Base-by-base conservation (phyloP, 768 basidiomycete genomes). In the Wakefieldia striispora region DNA sequence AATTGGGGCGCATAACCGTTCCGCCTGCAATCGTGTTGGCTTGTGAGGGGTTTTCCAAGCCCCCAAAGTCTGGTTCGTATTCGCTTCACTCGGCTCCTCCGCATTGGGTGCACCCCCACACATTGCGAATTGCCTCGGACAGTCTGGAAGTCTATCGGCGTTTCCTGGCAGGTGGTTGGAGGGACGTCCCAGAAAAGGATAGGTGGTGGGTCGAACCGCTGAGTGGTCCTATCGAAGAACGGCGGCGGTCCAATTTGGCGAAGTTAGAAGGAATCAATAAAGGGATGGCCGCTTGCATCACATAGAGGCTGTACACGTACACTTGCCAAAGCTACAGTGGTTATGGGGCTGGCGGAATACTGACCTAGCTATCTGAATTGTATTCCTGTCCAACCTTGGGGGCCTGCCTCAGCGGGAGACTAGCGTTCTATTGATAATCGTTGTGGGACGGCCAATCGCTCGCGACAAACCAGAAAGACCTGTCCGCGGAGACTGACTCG, bases 121-220 rank as follows among this genome's bases (percentile, higher is more conserved):
- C 27, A 11, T 23, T 57, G 33, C 56, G 56, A 29, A 37, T 13
- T 26, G 11, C 47, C 0, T 47, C 55, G 3, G 40, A 48, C 20
- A 57, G 56, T 45, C 36, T 58, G 16, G 71, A 67, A 53, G 65
- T 58, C 49, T 66, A 81, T 57, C 72, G 61, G 40, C 65, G 64
- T 24, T 75, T 86, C 40, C 63, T 81, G 48, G 71, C 70, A 21
- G 79, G 80, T n/a, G 83, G 80, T 16, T 88, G 86, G 86, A 72
- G 71, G 45, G 73, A 78, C 14, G 74, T 81, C 12, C 76, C 78
- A 0, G 76, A 76, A 58, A 70, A 55, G 23, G 77, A 81, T 64
- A 68, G 82, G 43, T 88, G 82, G 82, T 87, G 85, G 84, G 77
- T 84, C 31, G 58, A 63, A n/a, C 79, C 82, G 35, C 66, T 86